phyloP scores from a whole-genome alignment of 75 land plant species.

The Cupressus sempervirens region DNA sequence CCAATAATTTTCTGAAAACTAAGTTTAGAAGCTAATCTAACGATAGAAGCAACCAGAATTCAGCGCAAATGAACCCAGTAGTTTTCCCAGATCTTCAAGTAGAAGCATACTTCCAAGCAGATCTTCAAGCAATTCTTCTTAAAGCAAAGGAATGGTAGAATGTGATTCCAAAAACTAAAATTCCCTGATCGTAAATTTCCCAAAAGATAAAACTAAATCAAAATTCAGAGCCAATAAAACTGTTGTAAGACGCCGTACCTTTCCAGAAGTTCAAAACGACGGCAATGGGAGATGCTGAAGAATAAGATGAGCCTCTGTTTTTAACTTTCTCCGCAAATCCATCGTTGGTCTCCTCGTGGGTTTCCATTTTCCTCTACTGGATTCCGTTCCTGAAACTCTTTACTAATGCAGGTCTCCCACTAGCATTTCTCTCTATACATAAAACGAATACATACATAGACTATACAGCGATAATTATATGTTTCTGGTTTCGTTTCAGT shows the following conservation, averaged over 20 bases:
- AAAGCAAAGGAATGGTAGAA: neutral
- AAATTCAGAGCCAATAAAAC: neutral
- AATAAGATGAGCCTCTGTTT: neutral
- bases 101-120: neutral
- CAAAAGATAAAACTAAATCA: neutral
- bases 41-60: neutral
- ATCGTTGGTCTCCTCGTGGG: neutral
- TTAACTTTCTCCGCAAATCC: neutral
- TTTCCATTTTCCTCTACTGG: neutral
- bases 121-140: neutral
- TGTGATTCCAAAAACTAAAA: neutral
- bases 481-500: too few relatives aligned
- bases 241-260: conserved; percentile 13
- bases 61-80: neutral
- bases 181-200: neutral
- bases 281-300: conserved; percentile 25
- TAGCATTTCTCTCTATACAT: neutral
- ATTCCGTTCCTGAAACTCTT: neutral
- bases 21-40: neutral
- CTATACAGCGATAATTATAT: too few relatives aligned
- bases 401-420: neutral
- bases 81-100: neutral
- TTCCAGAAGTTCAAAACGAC: conserved; percentile 33
- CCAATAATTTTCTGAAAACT: neutral
- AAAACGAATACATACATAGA: too few relatives aligned